Evolutionary conservation across 768 basidiomycete species (phyloP).

Genomic region (Lyophyllum decastes): DNA sequence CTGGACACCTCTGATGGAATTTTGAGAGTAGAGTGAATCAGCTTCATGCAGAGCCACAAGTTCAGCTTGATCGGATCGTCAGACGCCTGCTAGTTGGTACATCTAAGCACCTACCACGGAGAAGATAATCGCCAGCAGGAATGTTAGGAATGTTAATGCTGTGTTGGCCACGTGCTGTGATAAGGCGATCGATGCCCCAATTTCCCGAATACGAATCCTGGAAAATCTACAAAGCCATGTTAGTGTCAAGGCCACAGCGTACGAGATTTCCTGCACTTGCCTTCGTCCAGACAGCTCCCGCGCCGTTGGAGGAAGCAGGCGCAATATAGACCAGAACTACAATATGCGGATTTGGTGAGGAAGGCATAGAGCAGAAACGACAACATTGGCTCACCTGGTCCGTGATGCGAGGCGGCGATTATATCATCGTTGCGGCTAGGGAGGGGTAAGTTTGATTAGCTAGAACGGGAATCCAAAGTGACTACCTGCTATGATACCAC

Average conservation of each 20-base stretch:
- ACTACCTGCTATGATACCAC: conserved; percentile 34
- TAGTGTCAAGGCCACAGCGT: too few relatives aligned
- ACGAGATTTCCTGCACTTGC: not conserved
- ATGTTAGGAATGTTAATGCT: conserved; percentile 33
- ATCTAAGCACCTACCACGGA: conserved; percentile 27
- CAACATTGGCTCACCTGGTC: conserved; percentile 22
- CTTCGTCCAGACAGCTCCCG: conserved; percentile 35
- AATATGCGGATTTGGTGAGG: not conserved
- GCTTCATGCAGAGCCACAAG: conserved; percentile 35
- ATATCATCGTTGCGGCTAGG: conserved; percentile 36
- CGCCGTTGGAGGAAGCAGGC: conserved; percentile 27
- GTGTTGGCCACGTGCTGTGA: conserved; percentile 31
- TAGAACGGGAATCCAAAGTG: not conserved
- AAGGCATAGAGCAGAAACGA: not conserved
- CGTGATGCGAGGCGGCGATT: conserved; percentile 35
- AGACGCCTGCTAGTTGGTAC: not conserved
- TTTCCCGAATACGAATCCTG: conserved; percentile 24
- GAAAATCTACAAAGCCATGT: conserved; percentile 16
- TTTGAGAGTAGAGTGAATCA: conserved; percentile 27
- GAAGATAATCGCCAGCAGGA: conserved; percentile 34
- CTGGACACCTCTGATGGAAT: conserved; percentile 44
- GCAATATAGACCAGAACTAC: conserved; percentile 35
- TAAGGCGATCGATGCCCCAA: conserved; percentile 35
- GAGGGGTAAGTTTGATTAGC: not conserved
- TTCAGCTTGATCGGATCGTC: conserved; percentile 40